A percentile compares a stretch with the other conserved stretches of the same genome.
phyloP scores from a whole-genome alignment of 179 eudicot species.

The Silene coronaria region DNA sequence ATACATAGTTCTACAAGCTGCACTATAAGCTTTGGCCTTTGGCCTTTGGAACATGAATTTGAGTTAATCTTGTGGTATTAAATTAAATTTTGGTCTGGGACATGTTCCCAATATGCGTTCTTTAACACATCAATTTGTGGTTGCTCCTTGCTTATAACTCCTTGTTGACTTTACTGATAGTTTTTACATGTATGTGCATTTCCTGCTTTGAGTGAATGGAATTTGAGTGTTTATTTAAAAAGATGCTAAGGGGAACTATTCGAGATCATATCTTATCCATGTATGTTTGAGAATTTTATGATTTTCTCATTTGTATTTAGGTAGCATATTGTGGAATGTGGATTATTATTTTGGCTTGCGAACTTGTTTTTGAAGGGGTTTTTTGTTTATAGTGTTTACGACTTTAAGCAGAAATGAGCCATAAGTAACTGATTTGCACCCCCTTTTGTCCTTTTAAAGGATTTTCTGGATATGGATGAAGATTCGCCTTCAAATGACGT shows the following conservation, averaged over 20 bases:
- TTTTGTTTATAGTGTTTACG: neutral
- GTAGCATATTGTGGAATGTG: neutral
- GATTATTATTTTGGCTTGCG: neutral
- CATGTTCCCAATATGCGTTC: too few relatives aligned
- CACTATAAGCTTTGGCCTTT: too few relatives aligned
- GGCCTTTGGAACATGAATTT: neutral
- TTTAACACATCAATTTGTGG: too few relatives aligned
- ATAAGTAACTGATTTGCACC: neutral
- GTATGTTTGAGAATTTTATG: neutral
- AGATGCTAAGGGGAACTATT: neutral
- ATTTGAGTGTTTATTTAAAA: neutral
- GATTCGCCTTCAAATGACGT: constrained; percentile 38
- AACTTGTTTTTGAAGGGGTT: neutral
- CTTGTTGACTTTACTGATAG: too few relatives aligned
- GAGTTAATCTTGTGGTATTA: too few relatives aligned
- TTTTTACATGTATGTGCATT: neutral
- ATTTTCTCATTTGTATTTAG: neutral
- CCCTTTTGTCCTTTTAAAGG: constrained; percentile 30
- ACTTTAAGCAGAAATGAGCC: neutral
- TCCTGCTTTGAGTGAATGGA: neutral
- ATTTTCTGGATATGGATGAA: constrained; percentile 58
- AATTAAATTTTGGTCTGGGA: too few relatives aligned
- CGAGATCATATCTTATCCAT: neutral
- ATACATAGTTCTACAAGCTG: neutral
- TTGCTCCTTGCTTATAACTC: too few relatives aligned